Base-by-base conservation (phyloP, 192 early-diverging fungal genomes). In the Borealophlyctis nickersoniae region DNA sequence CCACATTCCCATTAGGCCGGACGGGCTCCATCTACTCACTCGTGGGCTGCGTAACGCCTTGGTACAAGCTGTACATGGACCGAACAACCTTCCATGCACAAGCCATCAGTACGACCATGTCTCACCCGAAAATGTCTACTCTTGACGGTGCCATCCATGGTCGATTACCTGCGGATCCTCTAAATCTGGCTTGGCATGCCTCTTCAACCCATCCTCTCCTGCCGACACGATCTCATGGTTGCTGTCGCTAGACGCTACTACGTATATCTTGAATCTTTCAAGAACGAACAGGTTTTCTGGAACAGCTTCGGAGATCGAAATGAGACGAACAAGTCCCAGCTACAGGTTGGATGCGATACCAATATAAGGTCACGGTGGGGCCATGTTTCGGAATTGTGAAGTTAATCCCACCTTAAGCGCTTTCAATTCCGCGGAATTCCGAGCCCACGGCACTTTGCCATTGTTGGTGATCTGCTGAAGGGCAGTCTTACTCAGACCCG, bases 141-240 rank as follows among this genome's bases (percentile, higher is more conserved):
- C 19, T 11, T 13, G n/a, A 19, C 11, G 11, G 56, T 19, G 9
- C 57, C 57, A 56, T 60, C 9, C 54, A 55, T 35, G 26, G 22
- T 51, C 23, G n/a, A n/a, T n/a, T 19, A 45, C 39, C 39, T 45
- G 39, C 19, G 61, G 72, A 33, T 89, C 77, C 36, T 98, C 93
- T 32, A 87, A 72, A 67, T 92, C 79, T 2, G 88, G 82, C 32
- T 86, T 84, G 3, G 75, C 75, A 48, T 88, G 70, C 49, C 86
- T 75, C 76, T 88, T 90, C 29, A 92, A 29, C 14, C 87, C 89
- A 65, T 93, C 91, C 58, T 98, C 92, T 31, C 89, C 88, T 4
- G 86, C 82, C 14, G 78, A 73, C 0, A 87, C 74, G 2, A 84
- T 73, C 45, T 90, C 82, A 64, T 90, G 81, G 62, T 87, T 86